Evolutionary conservation across 179 eudicot genomes (phyloP), one percentile per base, ranked within the genome.

Genomic region (Silene coronaria): DNA sequence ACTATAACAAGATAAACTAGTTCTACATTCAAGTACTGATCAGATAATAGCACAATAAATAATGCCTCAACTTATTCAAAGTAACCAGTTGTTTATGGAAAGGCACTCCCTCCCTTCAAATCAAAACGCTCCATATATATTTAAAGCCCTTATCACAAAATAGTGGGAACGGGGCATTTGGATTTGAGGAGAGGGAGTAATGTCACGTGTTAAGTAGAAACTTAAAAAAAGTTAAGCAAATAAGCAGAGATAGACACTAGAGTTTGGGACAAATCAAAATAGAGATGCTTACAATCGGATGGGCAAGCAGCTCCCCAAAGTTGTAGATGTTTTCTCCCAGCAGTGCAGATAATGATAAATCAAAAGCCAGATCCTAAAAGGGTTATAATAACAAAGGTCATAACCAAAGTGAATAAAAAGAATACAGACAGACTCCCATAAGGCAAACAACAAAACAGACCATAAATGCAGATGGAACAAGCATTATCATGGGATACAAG

Each of bases 291-390:
- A 95, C 99, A 78, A 95, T 89, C 61, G 97, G 99, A 87, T 95
- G 97, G 5, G 97, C 96, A 76, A 95, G 99, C 38, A 95, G 91
- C 86, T 95, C 99, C 61, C 99, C 99, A 77, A 95, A 95, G 85
- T 93, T 95, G 90, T 95, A 95, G 78, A 95, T 95, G 85, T 95
- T 95, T 21, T 95, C 99, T 77, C 99, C 99, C 84, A 95, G 81
- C 79, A 95, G 80, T 6, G 97, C 99, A 77, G 97, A 88, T 26
- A 95, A 86, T n/a, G 99, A 95, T 21, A 95, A 84, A 80, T 95
- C 99, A 83, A 95, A 95, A 32, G 99, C 97, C 93, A 95, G 86
- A 77, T 95, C 99, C 99, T 95, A 73, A 24, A 75, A 68, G 2
- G 13, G 22, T 28, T 19, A 13, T 48, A 75, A 13, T n/a, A 58